Evolutionary conservation across 257 asterid genomes (phyloP).

Genomic region (Linaria vulgaris): DNA sequence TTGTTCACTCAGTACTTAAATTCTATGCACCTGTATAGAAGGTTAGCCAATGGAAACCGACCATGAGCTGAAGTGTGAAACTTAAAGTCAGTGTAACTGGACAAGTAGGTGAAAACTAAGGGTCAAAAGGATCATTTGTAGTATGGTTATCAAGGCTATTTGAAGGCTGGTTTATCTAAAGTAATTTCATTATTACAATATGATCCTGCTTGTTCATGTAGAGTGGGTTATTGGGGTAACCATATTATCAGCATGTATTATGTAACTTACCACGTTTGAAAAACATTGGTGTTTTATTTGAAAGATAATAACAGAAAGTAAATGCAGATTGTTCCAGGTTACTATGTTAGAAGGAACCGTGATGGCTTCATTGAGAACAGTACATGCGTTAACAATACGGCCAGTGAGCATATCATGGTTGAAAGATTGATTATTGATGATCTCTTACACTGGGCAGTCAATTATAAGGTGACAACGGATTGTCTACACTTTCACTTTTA

Average conservation of each 20-base stretch:
- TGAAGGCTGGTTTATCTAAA: not conserved
- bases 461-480: conserved; percentile 66
- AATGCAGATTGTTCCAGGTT: conserved; percentile 96
- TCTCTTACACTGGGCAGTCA: conserved; percentile 77
- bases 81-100: no score
- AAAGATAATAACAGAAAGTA: conserved; percentile 18
- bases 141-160: no score
- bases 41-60: not conserved
- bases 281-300: conserved; percentile 2
- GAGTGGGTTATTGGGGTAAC: not conserved
- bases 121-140: no score
- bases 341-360: conserved; percentile 80
- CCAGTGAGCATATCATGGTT: conserved; percentile 96
- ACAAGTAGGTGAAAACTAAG: no score
- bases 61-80: not conserved
- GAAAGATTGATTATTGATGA: conserved; percentile 87
- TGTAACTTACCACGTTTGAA: not conserved
- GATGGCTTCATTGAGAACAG: conserved; percentile 87
- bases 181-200: not conserved
- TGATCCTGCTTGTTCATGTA: not conserved
- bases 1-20: not conserved
- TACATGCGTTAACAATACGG: conserved; percentile 90
- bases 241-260: not conserved
- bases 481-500: conserved; percentile 4
- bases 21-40: not conserved